Conservation (phyloP, 192 early-diverging fungal species). For the Mycoemilia scoparia region DNA sequence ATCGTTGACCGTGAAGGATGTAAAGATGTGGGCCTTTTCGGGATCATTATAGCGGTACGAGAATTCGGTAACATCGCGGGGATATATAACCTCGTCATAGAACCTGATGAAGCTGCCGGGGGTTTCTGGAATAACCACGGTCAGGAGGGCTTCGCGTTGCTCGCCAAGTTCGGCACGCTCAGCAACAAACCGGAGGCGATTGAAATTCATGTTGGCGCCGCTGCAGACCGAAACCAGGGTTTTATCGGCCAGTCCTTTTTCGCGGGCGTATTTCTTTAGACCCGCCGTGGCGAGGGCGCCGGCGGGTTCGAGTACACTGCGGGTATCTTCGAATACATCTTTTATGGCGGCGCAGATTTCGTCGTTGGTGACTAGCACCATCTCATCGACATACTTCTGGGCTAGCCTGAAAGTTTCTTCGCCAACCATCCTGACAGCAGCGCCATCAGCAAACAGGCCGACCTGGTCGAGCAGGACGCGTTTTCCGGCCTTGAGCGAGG, state of each 20-base stretch:
- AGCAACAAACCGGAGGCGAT: constrained; percentile 89
- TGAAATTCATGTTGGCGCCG: constrained; percentile 99
- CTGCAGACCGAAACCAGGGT: constrained; percentile 63
- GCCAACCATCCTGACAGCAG: constrained; percentile 83
- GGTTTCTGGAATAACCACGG: constrained; percentile 78
- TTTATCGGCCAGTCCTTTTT: constrained; percentile 28
- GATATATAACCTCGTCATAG: constrained; percentile 56
- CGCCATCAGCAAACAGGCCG: constrained; percentile 94
- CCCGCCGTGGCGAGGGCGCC: constrained; percentile 82
- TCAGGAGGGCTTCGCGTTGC: constrained; percentile 73
- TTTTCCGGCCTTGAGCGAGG: constrained; percentile 44
- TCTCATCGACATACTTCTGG: constrained; percentile 66
- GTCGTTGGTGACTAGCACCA: constrained; percentile 80
- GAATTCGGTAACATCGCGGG: constrained; percentile 81
- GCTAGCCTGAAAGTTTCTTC: constrained; percentile 74
- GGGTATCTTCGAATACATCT: constrained; percentile 79
- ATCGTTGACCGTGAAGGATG: constrained; percentile 68
- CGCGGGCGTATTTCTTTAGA: constrained; percentile 57
- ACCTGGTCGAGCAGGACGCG: constrained; percentile 58
- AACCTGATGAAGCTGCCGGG: constrained; percentile 72
- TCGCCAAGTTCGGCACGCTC: constrained; percentile 94
- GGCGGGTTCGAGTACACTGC: constrained; percentile 91
- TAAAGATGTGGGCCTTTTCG: constrained; percentile 66
- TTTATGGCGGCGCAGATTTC: constrained; percentile 91
- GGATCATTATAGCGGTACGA: constrained; percentile 62